Conservation (phyloP, 108 stramenopile genomes). For the Mayamaea pseudoterrestris region DNA sequence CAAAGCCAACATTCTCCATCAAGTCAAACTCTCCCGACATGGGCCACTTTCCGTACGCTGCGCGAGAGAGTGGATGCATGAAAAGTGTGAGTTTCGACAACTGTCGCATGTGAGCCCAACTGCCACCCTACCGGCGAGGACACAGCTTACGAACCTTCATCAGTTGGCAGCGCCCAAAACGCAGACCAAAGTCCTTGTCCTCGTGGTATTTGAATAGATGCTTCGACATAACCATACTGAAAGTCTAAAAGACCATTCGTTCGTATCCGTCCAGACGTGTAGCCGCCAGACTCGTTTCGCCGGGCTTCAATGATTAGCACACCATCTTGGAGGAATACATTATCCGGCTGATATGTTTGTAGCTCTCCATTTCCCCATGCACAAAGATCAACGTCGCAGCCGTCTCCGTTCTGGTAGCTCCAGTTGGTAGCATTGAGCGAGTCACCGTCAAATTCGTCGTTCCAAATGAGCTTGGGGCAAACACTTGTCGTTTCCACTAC, state of each 20-base stretch:
- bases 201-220: conserved; percentile 18
- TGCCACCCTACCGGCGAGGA: conserved; percentile 27
- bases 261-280: conserved; percentile 24
- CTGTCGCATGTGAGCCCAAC: no score
- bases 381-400: conserved; percentile 31
- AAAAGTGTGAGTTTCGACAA: no score
- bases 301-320: conserved; percentile 12
- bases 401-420: conserved; percentile 22
- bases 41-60: no score
- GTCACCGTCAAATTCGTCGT: conserved; percentile 30
- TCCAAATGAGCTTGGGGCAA: conserved; percentile 26
- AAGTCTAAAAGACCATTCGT: conserved; percentile 10
- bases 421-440: conserved; percentile 20
- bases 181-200: conserved; percentile 32
- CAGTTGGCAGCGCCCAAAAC: conserved; percentile 49
- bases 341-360: conserved; percentile 15
- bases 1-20: conserved; percentile 38
- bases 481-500: no score
- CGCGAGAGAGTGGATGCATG: no score
- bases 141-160: no score
- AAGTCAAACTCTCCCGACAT: conserved; percentile 67
- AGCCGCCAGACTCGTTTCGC: conserved; percentile 1
- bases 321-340: conserved; percentile 11
- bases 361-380: conserved; percentile 37
- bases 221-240: conserved; percentile 16